Conservation (phyloP, 2,329 filamentous ascomycete species). For the Botrytis fragariae region DNA sequence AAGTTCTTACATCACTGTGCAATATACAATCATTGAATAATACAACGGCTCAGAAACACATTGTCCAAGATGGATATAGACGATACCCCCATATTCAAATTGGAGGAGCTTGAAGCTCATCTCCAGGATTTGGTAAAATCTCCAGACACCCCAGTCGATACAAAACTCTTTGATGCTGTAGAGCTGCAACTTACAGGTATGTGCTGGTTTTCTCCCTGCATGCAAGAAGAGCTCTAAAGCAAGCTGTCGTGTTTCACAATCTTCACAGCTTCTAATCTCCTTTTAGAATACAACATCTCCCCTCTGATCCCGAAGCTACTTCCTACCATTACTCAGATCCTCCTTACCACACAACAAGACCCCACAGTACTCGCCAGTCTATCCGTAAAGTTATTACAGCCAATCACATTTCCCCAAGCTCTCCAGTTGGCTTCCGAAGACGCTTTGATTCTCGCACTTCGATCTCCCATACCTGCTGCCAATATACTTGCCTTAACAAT, state of each 20-base stretch:
- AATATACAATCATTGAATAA: background rate
- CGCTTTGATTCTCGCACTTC: slow-evolving; percentile 51
- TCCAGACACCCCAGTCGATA: slow-evolving; percentile 44
- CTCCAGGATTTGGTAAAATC: slow-evolving; percentile 50
- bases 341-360: slow-evolving; percentile 51
- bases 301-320: slow-evolving; percentile 53
- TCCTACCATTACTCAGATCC: slow-evolving; percentile 52
- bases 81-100: slow-evolving; percentile 33
- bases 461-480: slow-evolving; percentile 53
- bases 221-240: background rate
- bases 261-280: slow-evolving; percentile 20
- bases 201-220: slow-evolving; percentile 1
- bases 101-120: slow-evolving; percentile 55
- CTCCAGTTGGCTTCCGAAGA: slow-evolving; percentile 52
- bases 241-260: background rate
- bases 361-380: slow-evolving; percentile 52
- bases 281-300: slow-evolving; percentile 50
- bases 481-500: slow-evolving; percentile 58
- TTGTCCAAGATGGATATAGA: slow-evolving; percentile 9
- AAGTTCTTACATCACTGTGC: background rate
- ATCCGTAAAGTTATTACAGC: slow-evolving; percentile 54
- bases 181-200: slow-evolving; percentile 57
- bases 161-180: slow-evolving; percentile 57
- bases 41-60: background rate
- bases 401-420: slow-evolving; percentile 51